These are phyloP conservation scores for Parmales sp. DNA, from an alignment of 108 stramenopile species.

Conservation along the genomic window DNA sequence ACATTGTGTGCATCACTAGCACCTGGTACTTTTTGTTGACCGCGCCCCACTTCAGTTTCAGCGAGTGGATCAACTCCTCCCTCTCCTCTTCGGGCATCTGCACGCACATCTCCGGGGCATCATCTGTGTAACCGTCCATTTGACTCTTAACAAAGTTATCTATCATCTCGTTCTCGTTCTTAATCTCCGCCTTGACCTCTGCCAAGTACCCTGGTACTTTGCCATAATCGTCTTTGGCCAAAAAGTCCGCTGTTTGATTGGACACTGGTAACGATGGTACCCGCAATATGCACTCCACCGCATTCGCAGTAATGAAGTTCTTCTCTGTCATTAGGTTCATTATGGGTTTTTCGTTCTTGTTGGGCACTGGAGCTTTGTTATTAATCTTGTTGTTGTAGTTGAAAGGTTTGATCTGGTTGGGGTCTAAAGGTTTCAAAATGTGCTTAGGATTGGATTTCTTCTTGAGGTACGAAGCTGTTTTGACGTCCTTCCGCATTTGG, in stretches of 20 bases:
- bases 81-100: constrained; percentile 56
- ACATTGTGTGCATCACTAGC: constrained; percentile 48
- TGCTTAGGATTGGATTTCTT: constrained; percentile 31
- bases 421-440: neutral
- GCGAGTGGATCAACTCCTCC: constrained; percentile 36
- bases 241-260: constrained; percentile 32
- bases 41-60: constrained; percentile 65
- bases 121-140: constrained; percentile 26
- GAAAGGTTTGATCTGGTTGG: constrained; percentile 4
- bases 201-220: constrained; percentile 63
- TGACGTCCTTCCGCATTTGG: constrained; percentile 16
- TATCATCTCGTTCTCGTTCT: constrained; percentile 58
- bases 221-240: constrained; percentile 61
- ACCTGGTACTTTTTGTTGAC: constrained; percentile 67
- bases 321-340: constrained; percentile 38
- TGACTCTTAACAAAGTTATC: constrained; percentile 52
- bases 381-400: constrained; percentile 20
- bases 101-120: constrained; percentile 1
- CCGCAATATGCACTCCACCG: constrained; percentile 55
- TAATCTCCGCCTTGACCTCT: constrained; percentile 53
- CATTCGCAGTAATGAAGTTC: constrained; percentile 66
- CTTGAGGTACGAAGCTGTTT: constrained; percentile 23
- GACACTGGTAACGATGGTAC: constrained; percentile 28
- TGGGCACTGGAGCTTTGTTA: constrained; percentile 40
- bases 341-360: constrained; percentile 35